phyloP scores from a whole-genome alignment of 805 yeast genomes.

The Monosporozyma servazzii region DNA sequence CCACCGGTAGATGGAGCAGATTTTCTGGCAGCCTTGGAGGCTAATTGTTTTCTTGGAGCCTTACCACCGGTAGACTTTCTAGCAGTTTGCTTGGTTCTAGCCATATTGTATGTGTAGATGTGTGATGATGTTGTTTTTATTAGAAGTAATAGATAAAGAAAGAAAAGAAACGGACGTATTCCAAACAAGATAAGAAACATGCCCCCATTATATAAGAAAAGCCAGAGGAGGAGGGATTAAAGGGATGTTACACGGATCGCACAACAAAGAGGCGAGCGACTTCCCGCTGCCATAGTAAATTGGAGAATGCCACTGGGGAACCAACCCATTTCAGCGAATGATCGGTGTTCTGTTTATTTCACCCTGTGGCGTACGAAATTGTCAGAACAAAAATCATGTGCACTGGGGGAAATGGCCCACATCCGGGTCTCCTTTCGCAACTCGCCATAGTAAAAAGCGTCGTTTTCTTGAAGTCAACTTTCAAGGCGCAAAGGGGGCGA shows the following conservation, averaged over 20 bases:
- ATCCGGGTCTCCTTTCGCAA: no score
- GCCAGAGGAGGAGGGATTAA: not conserved
- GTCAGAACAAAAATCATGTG: not conserved
- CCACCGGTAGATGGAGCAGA: slow-evolving; percentile 89
- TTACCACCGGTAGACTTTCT: slow-evolving; percentile 95
- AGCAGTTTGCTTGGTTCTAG: slow-evolving; percentile 90
- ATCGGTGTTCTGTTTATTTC: not conserved
- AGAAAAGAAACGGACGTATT: not conserved
- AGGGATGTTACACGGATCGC: not conserved
- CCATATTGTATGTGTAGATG: slow-evolving; percentile 38
- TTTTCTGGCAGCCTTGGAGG: slow-evolving; percentile 88
- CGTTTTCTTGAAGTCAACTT: not conserved
- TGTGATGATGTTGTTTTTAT: not conserved
- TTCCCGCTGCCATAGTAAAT: no score
- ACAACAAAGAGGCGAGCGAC: no score
- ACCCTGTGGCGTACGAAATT: not conserved
- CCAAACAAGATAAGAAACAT: not conserved
- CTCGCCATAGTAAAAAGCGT: not conserved
- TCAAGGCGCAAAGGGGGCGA: not conserved
- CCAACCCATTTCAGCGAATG: not conserved
- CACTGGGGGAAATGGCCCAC: no score
- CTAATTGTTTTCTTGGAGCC: slow-evolving; percentile 90
- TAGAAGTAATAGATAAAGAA: not conserved
- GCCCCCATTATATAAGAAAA: not conserved
- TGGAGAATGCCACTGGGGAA: not conserved